Evolutionary conservation across 805 yeast genomes (phyloP).

Genomic region (Schwanniomyces vanrijiae): DNA sequence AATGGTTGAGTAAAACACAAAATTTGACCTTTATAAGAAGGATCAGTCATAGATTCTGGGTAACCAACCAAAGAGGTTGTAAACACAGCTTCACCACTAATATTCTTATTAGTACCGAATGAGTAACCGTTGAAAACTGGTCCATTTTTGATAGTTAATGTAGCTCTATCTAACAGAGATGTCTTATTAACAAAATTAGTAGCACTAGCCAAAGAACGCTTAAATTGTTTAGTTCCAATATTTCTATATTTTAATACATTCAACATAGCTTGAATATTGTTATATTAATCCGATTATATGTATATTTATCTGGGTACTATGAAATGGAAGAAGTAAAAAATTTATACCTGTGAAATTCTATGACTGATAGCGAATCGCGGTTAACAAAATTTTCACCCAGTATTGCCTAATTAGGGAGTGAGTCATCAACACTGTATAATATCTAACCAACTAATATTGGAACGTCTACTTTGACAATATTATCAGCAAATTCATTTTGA

Average conservation of each 20-base stretch:
- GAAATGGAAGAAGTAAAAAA: neutral
- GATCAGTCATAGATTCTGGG: conserved; percentile 99
- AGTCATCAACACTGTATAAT: conserved; percentile 12
- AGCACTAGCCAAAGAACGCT: conserved; percentile 37
- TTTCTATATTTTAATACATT: neutral
- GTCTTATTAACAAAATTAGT: conserved; percentile 34
- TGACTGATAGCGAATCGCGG: conserved; percentile 38
- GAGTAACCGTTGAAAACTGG: conserved; percentile 92
- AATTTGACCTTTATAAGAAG: conserved; percentile 96
- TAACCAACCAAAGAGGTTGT: conserved; percentile 97
- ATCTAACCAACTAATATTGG: conserved; percentile 36
- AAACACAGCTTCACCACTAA: conserved; percentile 97
- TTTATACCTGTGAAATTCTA: conserved; percentile 3
- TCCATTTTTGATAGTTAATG: conserved; percentile 87
- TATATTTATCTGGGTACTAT: neutral
- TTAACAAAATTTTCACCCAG: conserved; percentile 17
- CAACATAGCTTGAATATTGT: conserved; percentile 1
- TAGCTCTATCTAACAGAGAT: conserved; percentile 70
- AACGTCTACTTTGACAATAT: conserved; percentile 32
- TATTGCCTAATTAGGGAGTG: conserved; percentile 26
- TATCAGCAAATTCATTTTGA: conserved; percentile 30
- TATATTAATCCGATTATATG: neutral
- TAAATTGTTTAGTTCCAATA: conserved; percentile 3
- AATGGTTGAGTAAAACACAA: conserved; percentile 95
- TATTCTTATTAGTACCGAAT: conserved; percentile 90